These are phyloP conservation scores for Rhizophlyctis rosea DNA, from an alignment of 192 early-diverging fungal species.

Conservation along the genomic window DNA sequence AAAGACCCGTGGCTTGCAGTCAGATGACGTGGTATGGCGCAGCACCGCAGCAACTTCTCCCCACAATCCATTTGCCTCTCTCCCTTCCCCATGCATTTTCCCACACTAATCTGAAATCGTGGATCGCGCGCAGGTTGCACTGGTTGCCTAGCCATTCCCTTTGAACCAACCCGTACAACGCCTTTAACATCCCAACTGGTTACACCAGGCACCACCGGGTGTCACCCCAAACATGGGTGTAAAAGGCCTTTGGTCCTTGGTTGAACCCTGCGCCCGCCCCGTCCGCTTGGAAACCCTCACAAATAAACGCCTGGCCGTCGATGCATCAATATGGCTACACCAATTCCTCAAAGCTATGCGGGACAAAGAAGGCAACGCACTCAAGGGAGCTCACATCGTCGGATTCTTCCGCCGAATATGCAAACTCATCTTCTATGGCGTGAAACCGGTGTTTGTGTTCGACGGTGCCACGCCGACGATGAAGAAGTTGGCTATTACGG, in stretches of 20 bases:
- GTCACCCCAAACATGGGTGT: constrained; percentile 84
- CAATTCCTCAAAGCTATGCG: constrained; percentile 95
- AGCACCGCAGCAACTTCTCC: too few species aligned
- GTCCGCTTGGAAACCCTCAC: constrained; percentile 75
- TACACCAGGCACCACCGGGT: background rate
- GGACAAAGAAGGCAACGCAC: constrained; percentile 77
- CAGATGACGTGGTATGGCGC: too few species aligned
- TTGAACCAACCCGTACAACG: background rate
- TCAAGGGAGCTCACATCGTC: constrained; percentile 80
- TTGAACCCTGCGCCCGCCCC: constrained; percentile 75
- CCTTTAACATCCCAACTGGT: background rate
- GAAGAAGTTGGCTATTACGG: constrained; percentile 69
- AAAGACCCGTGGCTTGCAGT: too few species aligned
- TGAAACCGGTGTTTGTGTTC: constrained; percentile 96
- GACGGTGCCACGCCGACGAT: constrained; percentile 88
- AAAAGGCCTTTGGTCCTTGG: constrained; percentile 85
- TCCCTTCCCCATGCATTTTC: too few species aligned
- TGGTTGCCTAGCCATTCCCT: too few species aligned
- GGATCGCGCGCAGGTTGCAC: too few species aligned
- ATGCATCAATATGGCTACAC: constrained; percentile 97
- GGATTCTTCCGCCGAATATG: constrained; percentile 94
- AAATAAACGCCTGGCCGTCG: constrained; percentile 78
- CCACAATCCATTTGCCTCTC: too few species aligned
- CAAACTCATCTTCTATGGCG: constrained; percentile 86
- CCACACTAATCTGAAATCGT: too few species aligned